Evolutionary conservation across 1,139 yeast genomes (phyloP).

Genomic region (Pichia sp.): DNA sequence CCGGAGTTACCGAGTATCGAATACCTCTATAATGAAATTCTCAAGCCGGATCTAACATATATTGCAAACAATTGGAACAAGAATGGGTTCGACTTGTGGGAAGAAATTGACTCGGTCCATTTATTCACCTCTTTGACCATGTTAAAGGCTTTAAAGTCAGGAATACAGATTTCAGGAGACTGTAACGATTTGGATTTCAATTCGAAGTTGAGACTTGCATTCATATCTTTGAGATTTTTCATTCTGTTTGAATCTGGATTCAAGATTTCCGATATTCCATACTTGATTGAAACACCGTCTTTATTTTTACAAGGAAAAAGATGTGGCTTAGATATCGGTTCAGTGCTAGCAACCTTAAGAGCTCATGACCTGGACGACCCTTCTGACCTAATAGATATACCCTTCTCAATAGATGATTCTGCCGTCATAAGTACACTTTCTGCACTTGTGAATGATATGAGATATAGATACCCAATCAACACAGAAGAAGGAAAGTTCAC

Average conservation of each 20-base stretch:
- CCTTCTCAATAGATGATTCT: conserved; percentile 56
- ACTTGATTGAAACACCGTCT: conserved; percentile 68
- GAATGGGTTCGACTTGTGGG: conserved; percentile 87
- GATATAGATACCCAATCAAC: conserved; percentile 70
- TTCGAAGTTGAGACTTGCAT: conserved; percentile 30
- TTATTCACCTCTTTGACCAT: conserved; percentile 77
- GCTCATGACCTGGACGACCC: conserved; percentile 49
- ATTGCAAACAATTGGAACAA: conserved; percentile 59
- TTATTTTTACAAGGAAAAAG: conserved; percentile 38
- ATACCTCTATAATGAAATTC: conserved; percentile 46
- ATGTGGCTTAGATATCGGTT: conserved; percentile 76
- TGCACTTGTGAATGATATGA: conserved; percentile 63
- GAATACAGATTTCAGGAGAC: conserved; percentile 43
- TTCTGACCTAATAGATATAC: conserved; percentile 37
- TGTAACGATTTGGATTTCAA: conserved; percentile 35
- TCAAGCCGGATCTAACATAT: conserved; percentile 70
- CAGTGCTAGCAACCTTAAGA: conserved; percentile 63
- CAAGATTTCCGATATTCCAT: conserved; percentile 42
- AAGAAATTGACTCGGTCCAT: conserved; percentile 71
- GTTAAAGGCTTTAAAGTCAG: conserved; percentile 61
- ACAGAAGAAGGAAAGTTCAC: conserved; percentile 39
- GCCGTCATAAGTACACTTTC: conserved; percentile 55
- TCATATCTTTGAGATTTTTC: conserved; percentile 37
- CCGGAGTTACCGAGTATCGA: conserved; percentile 28
- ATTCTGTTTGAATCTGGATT: conserved; percentile 46